These are phyloP conservation scores for Acanthamoeba divionensis DNA, from an alignment of 208 protist species.

Conservation along the genomic window DNA sequence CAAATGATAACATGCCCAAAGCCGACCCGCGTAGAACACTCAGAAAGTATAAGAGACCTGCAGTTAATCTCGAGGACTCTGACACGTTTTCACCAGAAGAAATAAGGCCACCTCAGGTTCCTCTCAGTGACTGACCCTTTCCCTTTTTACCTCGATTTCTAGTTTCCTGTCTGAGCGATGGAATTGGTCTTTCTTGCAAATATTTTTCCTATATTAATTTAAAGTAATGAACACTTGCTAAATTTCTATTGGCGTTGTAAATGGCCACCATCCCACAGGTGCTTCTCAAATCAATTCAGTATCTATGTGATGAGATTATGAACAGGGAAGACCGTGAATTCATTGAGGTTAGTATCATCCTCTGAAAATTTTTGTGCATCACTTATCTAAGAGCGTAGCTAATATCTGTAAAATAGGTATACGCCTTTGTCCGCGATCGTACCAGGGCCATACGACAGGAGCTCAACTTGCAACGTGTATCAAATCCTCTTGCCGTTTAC, in stretches of 20 bases:
- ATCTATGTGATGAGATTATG: constrained; percentile 1
- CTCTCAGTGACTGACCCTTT: background rate
- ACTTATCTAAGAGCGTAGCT: background rate
- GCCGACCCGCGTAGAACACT: constrained; percentile 1
- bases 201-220: background rate
- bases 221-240: background rate
- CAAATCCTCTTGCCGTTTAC: background rate
- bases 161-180: background rate
- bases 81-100: constrained; percentile 1
- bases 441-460: constrained; percentile 42
- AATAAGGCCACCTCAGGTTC: background rate
- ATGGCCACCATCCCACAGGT: background rate
- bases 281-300: background rate
- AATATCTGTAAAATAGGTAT: background rate
- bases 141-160: background rate
- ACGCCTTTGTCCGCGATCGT: background rate
- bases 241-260: background rate
- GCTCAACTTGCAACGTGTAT: background rate
- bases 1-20: background rate
- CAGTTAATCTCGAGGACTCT: background rate
- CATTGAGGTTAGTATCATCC: background rate
- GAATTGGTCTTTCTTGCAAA: background rate
- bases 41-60: background rate
- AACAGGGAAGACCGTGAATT: background rate
- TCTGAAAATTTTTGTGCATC: background rate